phyloP scores from a whole-genome alignment of 1,284 basidiomycete genomes.

The Tilletia setariae region DNA sequence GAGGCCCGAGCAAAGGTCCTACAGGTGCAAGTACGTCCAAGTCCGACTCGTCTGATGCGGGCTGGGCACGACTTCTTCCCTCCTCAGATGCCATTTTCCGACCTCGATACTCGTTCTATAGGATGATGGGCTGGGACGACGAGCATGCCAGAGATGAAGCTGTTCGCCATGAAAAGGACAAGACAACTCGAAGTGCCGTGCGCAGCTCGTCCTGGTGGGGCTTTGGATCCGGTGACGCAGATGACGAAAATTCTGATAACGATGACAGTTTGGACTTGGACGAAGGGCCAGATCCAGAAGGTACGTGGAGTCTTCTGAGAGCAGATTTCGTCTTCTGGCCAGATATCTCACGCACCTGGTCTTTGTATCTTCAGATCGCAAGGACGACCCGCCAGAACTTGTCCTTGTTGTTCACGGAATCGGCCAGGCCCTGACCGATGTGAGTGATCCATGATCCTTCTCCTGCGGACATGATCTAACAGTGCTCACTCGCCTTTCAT shows the following conservation, averaged over 20 bases:
- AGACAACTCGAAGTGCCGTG: slow-evolving; percentile 35
- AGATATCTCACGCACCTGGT: too few relatives aligned
- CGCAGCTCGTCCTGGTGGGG: slow-evolving; percentile 9
- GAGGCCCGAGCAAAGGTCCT: not conserved
- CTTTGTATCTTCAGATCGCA: slow-evolving; percentile 27
- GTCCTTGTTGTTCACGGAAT: slow-evolving; percentile 34
- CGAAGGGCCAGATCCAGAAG: not conserved
- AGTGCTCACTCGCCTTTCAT: too few relatives aligned
- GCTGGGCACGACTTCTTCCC: slow-evolving; percentile 25
- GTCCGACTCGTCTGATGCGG: not conserved
- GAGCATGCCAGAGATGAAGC: slow-evolving; percentile 35
- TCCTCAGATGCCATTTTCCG: slow-evolving; percentile 31
- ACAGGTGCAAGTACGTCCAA: too few relatives aligned
- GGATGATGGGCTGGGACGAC: slow-evolving; percentile 32
- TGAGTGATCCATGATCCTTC: not conserved
- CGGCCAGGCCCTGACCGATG: slow-evolving; percentile 3
- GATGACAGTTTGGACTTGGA: slow-evolving; percentile 18
- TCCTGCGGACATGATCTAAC: not conserved
- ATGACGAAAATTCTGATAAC: not conserved
- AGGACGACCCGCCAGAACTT: slow-evolving; percentile 43
- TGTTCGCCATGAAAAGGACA: slow-evolving; percentile 35
- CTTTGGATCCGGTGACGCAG: slow-evolving; percentile 15
- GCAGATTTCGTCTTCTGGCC: too few relatives aligned
- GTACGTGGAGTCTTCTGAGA: not conserved
- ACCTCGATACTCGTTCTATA: slow-evolving; percentile 30